Evolutionary conservation across 2,329 filamentous ascomycete species (phyloP).

Genomic region (Fusarium nurragi): DNA sequence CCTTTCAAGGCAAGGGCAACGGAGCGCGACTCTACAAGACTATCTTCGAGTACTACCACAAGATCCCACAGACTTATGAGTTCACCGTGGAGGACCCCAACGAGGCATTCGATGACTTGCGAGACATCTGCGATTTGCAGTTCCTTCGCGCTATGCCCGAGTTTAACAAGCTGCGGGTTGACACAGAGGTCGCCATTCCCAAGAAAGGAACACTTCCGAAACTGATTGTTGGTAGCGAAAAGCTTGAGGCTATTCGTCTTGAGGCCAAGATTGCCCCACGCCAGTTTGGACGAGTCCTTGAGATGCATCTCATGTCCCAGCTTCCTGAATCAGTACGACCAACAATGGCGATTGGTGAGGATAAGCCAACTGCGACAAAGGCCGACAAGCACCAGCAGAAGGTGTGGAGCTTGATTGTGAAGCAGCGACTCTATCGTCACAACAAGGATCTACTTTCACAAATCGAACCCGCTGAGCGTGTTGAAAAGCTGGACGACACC

Average conservation of each 20-base stretch:
- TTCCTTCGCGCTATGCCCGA: conserved; percentile 68
- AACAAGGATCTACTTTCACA: conserved; percentile 77
- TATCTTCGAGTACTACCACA: conserved; percentile 76
- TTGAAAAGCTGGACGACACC: conserved; percentile 77
- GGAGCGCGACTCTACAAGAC: conserved; percentile 83
- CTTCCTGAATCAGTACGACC: conserved; percentile 67
- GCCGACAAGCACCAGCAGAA: conserved; percentile 70
- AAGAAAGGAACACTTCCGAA: conserved; percentile 57
- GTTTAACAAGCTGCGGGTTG: conserved; percentile 66
- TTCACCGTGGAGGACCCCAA: conserved; percentile 96
- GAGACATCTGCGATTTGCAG: conserved; percentile 77
- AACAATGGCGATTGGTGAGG: conserved; percentile 55
- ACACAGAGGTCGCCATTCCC: conserved; percentile 61
- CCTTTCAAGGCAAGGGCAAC: conserved; percentile 83
- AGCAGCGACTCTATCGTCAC: conserved; percentile 78
- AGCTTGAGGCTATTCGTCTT: conserved; percentile 65
- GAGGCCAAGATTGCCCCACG: conserved; percentile 76
- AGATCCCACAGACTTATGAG: conserved; percentile 76
- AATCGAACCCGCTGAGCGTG: conserved; percentile 72
- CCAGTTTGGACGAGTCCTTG: conserved; percentile 79
- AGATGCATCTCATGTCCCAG: conserved; percentile 76
- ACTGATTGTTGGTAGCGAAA: conserved; percentile 66
- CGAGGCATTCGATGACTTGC: conserved; percentile 81
- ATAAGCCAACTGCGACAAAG: conserved; percentile 57
- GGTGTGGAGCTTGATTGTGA: conserved; percentile 79